Evolutionary conservation across 257 asterid species (phyloP).

Genomic region (Nicotiana obtusifolia): DNA sequence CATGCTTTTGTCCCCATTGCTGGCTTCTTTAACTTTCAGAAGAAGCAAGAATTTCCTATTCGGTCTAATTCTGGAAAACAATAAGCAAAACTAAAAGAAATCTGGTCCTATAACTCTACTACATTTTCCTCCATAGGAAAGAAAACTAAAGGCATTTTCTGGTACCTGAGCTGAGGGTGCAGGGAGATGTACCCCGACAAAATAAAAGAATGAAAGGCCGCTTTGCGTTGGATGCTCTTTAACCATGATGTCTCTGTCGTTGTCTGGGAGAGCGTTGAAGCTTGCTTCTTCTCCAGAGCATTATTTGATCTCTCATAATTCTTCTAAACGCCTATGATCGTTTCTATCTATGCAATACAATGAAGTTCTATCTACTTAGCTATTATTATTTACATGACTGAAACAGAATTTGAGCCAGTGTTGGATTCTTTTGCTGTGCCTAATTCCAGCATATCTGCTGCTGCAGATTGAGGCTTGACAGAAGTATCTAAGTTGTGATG

Average conservation of each 20-base stretch:
- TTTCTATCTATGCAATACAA: neutral
- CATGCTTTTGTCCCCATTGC: neutral
- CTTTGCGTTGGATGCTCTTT: neutral
- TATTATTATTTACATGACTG: conserved; percentile 6
- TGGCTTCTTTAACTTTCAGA: neutral
- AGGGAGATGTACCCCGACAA: conserved; percentile 2
- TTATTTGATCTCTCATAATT: neutral
- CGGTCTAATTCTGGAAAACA: neutral
- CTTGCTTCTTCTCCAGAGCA: conserved; percentile 20
- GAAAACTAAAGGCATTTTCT: neutral
- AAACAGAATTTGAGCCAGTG: neutral
- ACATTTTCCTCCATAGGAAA: neutral
- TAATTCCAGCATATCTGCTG: conserved; percentile 22
- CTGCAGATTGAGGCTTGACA: conserved; percentile 42
- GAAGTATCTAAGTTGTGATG: conserved; percentile 33
- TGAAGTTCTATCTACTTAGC: neutral
- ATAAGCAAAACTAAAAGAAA: neutral
- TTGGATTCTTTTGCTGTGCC: conserved; percentile 21
- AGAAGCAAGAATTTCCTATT: neutral
- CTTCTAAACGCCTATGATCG: neutral
- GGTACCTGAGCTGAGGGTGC: neutral
- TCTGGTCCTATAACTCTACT: neutral
- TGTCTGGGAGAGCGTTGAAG: conserved; percentile 23
- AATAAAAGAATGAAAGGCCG: conserved; percentile 13
- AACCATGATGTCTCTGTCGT: conserved; percentile 19